Evolutionary conservation across 148 eudicot species (phyloP).

Genomic region (Simmondsia chinensis): DNA sequence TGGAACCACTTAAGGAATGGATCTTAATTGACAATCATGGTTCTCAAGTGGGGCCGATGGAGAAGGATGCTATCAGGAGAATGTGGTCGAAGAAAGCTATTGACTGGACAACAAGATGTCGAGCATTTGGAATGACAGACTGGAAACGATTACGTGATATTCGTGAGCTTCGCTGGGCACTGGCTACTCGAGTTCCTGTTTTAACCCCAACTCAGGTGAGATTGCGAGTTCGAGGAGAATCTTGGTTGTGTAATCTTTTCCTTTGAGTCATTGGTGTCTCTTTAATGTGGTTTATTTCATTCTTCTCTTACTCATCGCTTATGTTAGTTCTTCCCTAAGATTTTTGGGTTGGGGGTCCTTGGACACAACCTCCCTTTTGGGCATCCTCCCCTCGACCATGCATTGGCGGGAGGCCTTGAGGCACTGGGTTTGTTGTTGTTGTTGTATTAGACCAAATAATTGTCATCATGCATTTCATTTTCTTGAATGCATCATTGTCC

Average conservation of each 20-base stretch:
- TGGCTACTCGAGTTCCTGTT: slow-evolving; percentile 90
- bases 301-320: neutral
- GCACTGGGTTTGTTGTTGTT: no score
- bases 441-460: no score
- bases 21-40: slow-evolving; percentile 75
- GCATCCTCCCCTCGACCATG: no score
- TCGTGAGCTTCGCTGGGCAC: slow-evolving; percentile 97
- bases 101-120: slow-evolving; percentile 88
- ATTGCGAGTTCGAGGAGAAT: neutral
- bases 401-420: no score
- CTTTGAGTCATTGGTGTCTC: neutral
- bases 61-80: slow-evolving; percentile 94
- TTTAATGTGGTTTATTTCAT: neutral
- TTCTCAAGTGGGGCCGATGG: slow-evolving; percentile 84
- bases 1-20: slow-evolving; percentile 99
- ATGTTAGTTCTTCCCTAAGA: neutral
- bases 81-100: slow-evolving; percentile 80
- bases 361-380: no score
- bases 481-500: no score
- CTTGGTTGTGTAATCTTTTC: neutral
- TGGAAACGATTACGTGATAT: slow-evolving; percentile 94
- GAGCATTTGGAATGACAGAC: slow-evolving; percentile 88
- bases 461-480: no score
- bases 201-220: slow-evolving; percentile 80
- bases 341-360: neutral